A percentile compares a stretch with the other conserved stretches of the same genome.
phyloP scores from a whole-genome alignment of 192 early-diverging fungal genomes.

The Podila horticola region DNA sequence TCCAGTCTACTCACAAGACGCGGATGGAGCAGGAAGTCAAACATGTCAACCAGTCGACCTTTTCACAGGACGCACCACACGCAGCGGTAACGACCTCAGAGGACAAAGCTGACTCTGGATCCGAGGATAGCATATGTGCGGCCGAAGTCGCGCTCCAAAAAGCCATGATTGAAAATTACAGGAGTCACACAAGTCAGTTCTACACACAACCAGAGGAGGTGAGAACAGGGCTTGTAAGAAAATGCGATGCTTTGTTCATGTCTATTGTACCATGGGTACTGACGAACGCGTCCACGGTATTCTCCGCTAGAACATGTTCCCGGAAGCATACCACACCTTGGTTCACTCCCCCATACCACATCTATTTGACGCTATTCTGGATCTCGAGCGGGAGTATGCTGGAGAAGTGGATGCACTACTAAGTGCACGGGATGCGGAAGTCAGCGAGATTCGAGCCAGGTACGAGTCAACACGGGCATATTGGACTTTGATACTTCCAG shows the following conservation, averaged over 20 bases:
- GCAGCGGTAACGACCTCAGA: background rate
- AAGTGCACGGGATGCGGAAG: slow-evolving; percentile 41
- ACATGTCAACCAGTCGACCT: slow-evolving; percentile 12
- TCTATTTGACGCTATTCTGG: slow-evolving; percentile 65
- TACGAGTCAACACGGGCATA: background rate
- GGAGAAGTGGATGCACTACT: slow-evolving; percentile 55
- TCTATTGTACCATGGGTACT: background rate
- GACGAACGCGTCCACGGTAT: background rate
- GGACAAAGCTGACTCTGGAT: background rate
- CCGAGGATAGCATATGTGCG: background rate
- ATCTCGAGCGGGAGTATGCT: slow-evolving; percentile 65
- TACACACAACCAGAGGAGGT: slow-evolving; percentile 62
- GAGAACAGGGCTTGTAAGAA: background rate
- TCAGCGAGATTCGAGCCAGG: slow-evolving; percentile 46
- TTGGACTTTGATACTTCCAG: background rate
- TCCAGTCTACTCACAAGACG: slow-evolving; percentile 46
- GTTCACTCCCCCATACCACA: slow-evolving; percentile 65
- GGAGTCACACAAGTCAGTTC: slow-evolving; percentile 55
- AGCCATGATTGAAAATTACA: slow-evolving; percentile 50
- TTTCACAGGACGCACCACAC: background rate
- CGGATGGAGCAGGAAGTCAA: slow-evolving; percentile 20
- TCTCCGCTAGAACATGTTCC: slow-evolving; percentile 62
- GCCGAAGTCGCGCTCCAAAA: slow-evolving; percentile 19
- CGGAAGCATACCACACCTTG: slow-evolving; percentile 65
- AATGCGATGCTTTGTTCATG: background rate